These are phyloP conservation scores for Leccinum subgranulosum DNA, from an alignment of 768 basidiomycete species.

Conservation along the genomic window DNA sequence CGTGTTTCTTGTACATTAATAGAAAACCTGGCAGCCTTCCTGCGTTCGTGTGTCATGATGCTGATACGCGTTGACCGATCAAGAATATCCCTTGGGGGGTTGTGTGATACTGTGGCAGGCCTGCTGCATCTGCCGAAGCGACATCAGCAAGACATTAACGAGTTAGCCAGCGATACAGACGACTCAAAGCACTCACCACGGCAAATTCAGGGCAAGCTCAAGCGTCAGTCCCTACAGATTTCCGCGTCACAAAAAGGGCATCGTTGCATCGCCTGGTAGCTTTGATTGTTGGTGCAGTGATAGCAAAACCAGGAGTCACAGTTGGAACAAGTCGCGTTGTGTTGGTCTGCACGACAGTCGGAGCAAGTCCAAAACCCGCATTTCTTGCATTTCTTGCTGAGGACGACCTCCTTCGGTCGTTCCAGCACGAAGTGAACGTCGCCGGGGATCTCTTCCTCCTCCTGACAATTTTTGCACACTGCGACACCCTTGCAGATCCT, in stretches of 20 bases:
- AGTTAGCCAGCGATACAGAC: not conserved
- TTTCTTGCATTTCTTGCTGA: not conserved
- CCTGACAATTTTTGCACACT: constrained; percentile 9
- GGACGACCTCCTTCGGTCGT: not conserved
- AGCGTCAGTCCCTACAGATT: constrained; percentile 1
- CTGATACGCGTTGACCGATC: not conserved
- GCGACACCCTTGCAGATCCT: constrained; percentile 4
- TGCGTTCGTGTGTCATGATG: not conserved
- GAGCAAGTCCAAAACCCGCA: constrained; percentile 10
- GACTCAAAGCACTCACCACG: not conserved
- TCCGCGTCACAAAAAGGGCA: constrained; percentile 2
- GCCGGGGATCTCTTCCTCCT: constrained; percentile 10
- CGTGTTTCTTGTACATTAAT: not conserved
- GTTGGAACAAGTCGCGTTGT: not conserved
- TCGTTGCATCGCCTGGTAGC: not conserved
- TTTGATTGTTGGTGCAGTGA: not conserved
- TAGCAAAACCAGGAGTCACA: constrained; percentile 7
- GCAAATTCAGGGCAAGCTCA: not conserved
- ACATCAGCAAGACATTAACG: not conserved
- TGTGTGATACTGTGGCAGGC: not conserved
- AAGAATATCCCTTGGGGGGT: no score
- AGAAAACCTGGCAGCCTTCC: not conserved
- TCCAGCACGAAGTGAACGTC: not conserved
- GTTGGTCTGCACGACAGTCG: not conserved
- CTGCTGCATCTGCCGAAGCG: not conserved